Conservation (phyloP, 306 rosid genomes). For the Oemleria cerasiformis region DNA sequence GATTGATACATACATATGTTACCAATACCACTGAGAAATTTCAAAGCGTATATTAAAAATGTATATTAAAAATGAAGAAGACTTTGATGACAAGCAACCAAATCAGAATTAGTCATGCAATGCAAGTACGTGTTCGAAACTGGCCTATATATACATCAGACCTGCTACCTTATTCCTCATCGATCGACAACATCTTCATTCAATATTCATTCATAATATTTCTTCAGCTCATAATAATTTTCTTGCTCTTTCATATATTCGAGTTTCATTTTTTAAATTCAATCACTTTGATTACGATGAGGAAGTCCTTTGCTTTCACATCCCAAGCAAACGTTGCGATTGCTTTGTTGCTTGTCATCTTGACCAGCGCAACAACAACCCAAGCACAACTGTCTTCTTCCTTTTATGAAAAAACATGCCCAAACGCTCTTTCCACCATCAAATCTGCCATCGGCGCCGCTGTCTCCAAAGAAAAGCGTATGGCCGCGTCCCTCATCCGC, state of each 20-base stretch:
- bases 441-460: constrained; percentile 33
- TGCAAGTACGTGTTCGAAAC: background rate
- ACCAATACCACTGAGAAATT: background rate
- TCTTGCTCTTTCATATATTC: too few relatives aligned
- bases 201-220: background rate
- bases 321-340: background rate
- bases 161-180: background rate
- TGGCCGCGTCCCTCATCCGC: constrained; percentile 53
- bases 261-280: too few relatives aligned
- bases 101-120: background rate
- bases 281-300: background rate
- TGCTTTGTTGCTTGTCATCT: constrained; percentile 16
- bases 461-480: constrained; percentile 37
- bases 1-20: background rate
- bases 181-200: background rate
- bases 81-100: background rate
- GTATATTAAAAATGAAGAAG: too few relatives aligned
- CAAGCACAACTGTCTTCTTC: constrained; percentile 49
- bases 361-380: constrained; percentile 17
- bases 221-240: background rate
- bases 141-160: constrained; percentile 14
- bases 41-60: background rate
- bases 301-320: background rate
- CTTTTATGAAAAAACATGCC: constrained; percentile 50
- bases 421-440: constrained; percentile 49